phyloP scores from a whole-genome alignment of 371 early-diverging fungal species.

The Mortierella sp. region DNA sequence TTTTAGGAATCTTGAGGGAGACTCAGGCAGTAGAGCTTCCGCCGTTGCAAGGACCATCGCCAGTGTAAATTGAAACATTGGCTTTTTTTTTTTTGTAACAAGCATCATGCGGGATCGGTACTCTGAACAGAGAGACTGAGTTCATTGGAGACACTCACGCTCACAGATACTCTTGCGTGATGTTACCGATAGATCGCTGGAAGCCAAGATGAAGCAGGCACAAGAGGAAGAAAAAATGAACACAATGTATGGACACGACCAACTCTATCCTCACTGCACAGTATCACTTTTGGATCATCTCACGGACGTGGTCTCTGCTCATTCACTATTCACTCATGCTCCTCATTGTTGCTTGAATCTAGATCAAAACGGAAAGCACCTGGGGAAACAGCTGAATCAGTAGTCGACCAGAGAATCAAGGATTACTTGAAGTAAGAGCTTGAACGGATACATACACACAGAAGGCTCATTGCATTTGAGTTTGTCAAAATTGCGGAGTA shows the following conservation, averaged over 20 bases:
- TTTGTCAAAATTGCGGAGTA: too few relatives aligned
- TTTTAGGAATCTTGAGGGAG: slow-evolving; percentile 33
- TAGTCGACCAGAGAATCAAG: slow-evolving; percentile 4
- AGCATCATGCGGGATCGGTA: too few relatives aligned
- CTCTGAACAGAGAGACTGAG: background rate
- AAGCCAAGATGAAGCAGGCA: slow-evolving; percentile 35
- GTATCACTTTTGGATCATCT: background rate
- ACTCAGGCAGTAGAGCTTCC: slow-evolving; percentile 38
- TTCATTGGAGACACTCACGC: too few relatives aligned
- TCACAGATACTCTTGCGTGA: too few relatives aligned
- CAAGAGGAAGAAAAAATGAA: slow-evolving; percentile 12
- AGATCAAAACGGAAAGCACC: background rate
- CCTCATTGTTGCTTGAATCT: background rate
- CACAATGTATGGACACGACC: slow-evolving; percentile 1
- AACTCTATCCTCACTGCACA: too few relatives aligned
- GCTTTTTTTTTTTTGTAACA: background rate
- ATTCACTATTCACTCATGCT: background rate
- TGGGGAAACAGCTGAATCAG: slow-evolving; percentile 4
- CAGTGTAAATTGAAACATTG: slow-evolving; percentile 20
- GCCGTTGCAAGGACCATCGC: slow-evolving; percentile 39
- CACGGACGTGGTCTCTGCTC: too few relatives aligned
- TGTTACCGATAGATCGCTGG: slow-evolving; percentile 30
- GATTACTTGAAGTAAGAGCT: slow-evolving; percentile 24
- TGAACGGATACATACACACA: too few relatives aligned
- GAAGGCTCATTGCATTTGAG: too few relatives aligned